Evolutionary conservation across 2,329 filamentous ascomycete genomes (phyloP), one percentile per base, ranked within the genome.

Genomic region (Ciborinia camelliae): DNA sequence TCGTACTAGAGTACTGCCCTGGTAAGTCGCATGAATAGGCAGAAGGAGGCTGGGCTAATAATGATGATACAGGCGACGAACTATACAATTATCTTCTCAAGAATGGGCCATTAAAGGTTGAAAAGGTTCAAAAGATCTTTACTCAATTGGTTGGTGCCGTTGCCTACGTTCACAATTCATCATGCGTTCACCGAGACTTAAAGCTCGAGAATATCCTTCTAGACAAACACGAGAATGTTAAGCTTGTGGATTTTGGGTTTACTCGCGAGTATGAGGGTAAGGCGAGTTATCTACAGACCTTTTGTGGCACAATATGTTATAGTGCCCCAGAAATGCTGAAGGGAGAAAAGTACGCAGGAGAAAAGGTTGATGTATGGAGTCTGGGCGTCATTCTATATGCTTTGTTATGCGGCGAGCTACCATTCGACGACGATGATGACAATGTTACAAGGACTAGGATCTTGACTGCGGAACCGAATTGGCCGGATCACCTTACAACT

Each of bases 311-410:
- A 0, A 89, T 99, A 68, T 98, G 94, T 79, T 99, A 99, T 78
- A 97, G 92, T 63, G 95, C 95, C 2, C 95, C 95, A 2, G 95
- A 99, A 77, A 99, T 99, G 95, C 83, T 99, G 48, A 97, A 95
- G 76, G 95, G 93, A 47, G 95, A 99, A 77, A 98, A 96, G 77
- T 99, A 99, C 75, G 95, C 93, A 0, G 94, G 92, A 32, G 92
- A 97, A 79, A 98, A 97, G 79, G 94, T 99, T 57, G 95, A 99
- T 74, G 92, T 99, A 5, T 99, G 91, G 91, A 95, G 91, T 73
- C 76, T 96, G 69, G 91, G 91, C 15, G 89, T 96, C 63, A 95
- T 96, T 67, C 81, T 95, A 1, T 95, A 93, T 73, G 91, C 91
- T 57, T 79, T 96, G 65, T 80, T 96, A 32, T 91, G 89, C 68